Percentiles rank a stretch among this genome's conserved stretches.
Conservation (phyloP, 116 monocot genomes). For the Cymodocea nodosa region DNA sequence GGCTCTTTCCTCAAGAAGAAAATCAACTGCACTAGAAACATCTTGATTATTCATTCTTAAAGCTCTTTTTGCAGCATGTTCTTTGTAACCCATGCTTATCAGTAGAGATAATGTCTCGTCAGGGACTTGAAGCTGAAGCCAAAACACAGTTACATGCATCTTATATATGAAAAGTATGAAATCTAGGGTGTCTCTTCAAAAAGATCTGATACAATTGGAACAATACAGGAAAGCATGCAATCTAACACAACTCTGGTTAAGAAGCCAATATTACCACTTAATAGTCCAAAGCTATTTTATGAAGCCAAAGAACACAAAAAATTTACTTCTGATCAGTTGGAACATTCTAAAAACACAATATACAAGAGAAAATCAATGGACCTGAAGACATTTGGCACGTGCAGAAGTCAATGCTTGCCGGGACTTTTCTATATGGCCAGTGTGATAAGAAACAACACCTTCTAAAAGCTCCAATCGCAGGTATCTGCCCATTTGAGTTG, state of each 20-base stretch:
- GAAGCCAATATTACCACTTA: too few species aligned
- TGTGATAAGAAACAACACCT: constrained; percentile 91
- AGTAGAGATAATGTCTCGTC: constrained; percentile 81
- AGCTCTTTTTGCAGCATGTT: constrained; percentile 65
- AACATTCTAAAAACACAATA: neutral
- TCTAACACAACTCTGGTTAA: too few species aligned
- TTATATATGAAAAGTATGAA: too few species aligned
- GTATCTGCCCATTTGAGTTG: constrained; percentile 32
- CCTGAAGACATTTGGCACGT: constrained; percentile 74
- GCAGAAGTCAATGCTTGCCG: constrained; percentile 57
- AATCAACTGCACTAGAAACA: constrained; percentile 64
- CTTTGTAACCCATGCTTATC: constrained; percentile 85
- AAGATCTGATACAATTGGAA: too few species aligned
- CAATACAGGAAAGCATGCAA: too few species aligned
- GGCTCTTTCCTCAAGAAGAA: constrained; percentile 66
- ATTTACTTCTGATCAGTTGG: too few species aligned
- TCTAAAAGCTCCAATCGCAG: constrained; percentile 84
- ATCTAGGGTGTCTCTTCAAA: too few species aligned
- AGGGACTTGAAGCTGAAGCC: constrained; percentile 69
- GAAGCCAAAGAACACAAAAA: too few species aligned
- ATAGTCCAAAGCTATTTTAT: too few species aligned
- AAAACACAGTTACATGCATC: neutral
- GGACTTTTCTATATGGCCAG: constrained; percentile 49
- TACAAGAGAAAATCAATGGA: constrained; percentile 10
- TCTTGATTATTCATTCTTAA: constrained; percentile 78